Percentiles rank a stretch among this genome's conserved stretches.
phyloP scores from a whole-genome alignment of 2,329 filamentous ascomycete genomes.

The Aureobasidium pullulans region DNA sequence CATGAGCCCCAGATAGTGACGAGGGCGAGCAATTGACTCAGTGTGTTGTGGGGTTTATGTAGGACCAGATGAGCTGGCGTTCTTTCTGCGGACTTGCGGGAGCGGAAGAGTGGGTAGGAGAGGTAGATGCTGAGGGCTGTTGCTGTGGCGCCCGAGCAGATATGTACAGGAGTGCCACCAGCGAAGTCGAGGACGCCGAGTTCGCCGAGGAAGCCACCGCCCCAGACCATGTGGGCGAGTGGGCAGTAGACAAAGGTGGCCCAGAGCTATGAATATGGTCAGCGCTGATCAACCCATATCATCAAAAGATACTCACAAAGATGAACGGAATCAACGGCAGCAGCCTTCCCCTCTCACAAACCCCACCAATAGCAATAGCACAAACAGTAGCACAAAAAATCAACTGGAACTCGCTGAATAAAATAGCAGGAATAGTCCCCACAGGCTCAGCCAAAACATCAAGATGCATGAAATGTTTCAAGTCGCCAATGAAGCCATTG shows the following conservation, averaged over 20 bases:
- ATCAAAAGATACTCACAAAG: conserved; percentile 21
- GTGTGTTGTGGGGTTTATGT: conserved; percentile 42
- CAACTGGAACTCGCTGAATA: conserved; percentile 47
- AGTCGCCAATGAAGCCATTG: conserved; percentile 37
- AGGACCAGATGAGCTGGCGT: conserved; percentile 42
- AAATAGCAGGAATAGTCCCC: conserved; percentile 43
- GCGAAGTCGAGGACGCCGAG: conserved; percentile 43
- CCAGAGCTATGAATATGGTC: conserved; percentile 30
- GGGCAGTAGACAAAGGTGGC: conserved; percentile 43
- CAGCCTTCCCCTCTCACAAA: conserved; percentile 41
- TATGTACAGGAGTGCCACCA: conserved; percentile 38
- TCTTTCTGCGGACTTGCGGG: conserved; percentile 35
- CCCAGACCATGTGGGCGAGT: conserved; percentile 45
- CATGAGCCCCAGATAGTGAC: conserved; percentile 47
- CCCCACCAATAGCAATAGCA: conserved; percentile 43
- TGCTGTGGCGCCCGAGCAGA: conserved; percentile 39
- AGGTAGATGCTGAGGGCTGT: conserved; percentile 42
- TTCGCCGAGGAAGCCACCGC: conserved; percentile 36
- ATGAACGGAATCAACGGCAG: conserved; percentile 43
- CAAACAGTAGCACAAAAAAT: conserved; percentile 46
- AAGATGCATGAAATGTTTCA: conserved; percentile 39
- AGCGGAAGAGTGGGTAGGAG: conserved; percentile 43
- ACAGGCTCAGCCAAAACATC: conserved; percentile 42
- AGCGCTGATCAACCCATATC: neutral
- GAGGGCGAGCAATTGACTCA: conserved; percentile 41